Evolutionary conservation across 1,284 basidiomycete species (phyloP), one percentile per base, ranked within the genome.

Genomic region (Sphaerobolus stellatus): DNA sequence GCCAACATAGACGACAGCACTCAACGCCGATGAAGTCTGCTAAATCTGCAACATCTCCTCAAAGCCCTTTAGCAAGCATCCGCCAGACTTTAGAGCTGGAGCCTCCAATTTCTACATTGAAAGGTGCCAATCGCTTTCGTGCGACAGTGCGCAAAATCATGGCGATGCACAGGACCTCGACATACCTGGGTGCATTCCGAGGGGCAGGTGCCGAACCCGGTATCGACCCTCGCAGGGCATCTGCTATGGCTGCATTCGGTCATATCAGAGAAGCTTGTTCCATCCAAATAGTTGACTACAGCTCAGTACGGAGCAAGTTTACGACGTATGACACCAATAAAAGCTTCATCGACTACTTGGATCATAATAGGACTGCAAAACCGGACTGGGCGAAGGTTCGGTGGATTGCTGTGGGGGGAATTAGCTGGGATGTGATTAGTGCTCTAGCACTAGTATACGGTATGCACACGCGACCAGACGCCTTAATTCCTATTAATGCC

Each of bases 401-500:
- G 31, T 88, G 85, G 86, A 86, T 88, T 56, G 86, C 87, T 59
- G 74, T 88, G 50, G 81, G 79, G 5, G 86, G 85, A 2, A 71
- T 88, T 49, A 84, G 81, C 57, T 88, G 84, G 84, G 84, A 87
- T 63, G 82, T 88, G 11, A 75, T 88, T 58, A 85, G 82, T 60
- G 76, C 79, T 1, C 65, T 88, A 33, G 81, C 84, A 22, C 67
- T 86, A 52, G 79, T 77, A 64, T 86, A 86, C 62, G 75, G 83
- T 83, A 4, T 43, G 20, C 20, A 43, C 28, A 11, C 20, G 22
- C 28, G 41, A 27, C 41, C 11, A 20, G n/a, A 20, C 41, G 36
- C 14, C 33, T 33, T 28, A 28, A 34, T 41, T 20, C 9, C n/a
- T 24, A 29, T 25, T 40, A 50, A n/a, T 33, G 33, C 14, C 22